Base-by-base conservation (phyloP, 805 yeast species). In the Spencermartinsiella europaea region DNA sequence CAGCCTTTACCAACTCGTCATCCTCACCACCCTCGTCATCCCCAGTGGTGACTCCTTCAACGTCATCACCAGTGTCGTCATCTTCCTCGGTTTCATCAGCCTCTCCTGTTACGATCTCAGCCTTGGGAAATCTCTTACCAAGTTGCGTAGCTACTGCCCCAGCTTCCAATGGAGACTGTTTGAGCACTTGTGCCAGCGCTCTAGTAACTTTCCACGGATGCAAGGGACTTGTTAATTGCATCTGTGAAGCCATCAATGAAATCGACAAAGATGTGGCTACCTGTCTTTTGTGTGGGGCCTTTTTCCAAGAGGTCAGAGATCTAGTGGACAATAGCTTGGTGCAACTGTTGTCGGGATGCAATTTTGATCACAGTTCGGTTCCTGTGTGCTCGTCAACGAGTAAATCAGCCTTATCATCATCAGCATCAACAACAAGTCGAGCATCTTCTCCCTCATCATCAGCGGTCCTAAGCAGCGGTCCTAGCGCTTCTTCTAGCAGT, bases 391-490 rank as follows among this genome's bases (percentile, higher is more conserved):
- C 31, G 31, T 25, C 31, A 25, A 7, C 31, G 31, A 25, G 31
- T 25, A 25, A 12, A 7, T 25, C 31, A 25, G 7, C 31, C 7
- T 25, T 25, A 12, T 25, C 31, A 25, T 7, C 31, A 7, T 25
- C 31, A 7, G 12, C 31, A 7, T 12, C 31, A 7, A 7, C 31
- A 7, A 7, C 31, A 25, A 7, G 10, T 7, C 7, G 7, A 7
- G 10, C 31, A 7, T 7, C 31, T 7, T 7, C 10, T 12, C 31
- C 31, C 12, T 25, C 31, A 12, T 16, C 43, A 14, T 40, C 43
- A 15, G 43, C 35, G 10, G 15, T 16, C 7, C n/a, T 17, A 5
- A 57, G 33, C 7, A 52, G 34, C 59, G 50, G 28, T 58, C 46
- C 58, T 22, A 41, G 27, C 16, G 28, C 43, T 15, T 12, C 16